Evolutionary conservation across 441 rosid species (phyloP).

Genomic region (Gossypium trilobum): DNA sequence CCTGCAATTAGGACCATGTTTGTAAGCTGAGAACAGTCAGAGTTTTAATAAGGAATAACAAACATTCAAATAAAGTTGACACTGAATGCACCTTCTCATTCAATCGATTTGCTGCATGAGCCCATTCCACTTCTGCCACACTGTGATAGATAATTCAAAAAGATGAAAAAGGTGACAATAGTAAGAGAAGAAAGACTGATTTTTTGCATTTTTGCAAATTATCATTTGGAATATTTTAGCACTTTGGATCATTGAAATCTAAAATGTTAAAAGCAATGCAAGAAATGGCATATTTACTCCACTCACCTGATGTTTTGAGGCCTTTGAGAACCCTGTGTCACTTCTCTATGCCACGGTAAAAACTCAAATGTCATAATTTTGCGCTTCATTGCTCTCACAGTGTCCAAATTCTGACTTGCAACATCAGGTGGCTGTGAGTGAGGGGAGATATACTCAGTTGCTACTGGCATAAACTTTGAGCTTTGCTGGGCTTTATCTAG

Average conservation of each 20-base stretch:
- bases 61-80: not conserved
- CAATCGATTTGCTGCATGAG: slow-evolving; percentile 47
- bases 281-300: not conserved
- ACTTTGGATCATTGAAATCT: not conserved
- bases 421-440: slow-evolving; percentile 30
- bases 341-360: slow-evolving; percentile 67
- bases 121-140: slow-evolving; percentile 65
- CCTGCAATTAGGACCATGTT: slow-evolving; percentile 34
- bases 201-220: not conserved
- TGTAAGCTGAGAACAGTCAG: slow-evolving; percentile 11
- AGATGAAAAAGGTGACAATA: not conserved
- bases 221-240: not conserved
- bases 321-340: slow-evolving; percentile 32
- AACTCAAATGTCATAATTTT: slow-evolving; percentile 45
- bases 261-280: not conserved
- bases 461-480: slow-evolving; percentile 25
- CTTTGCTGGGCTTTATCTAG: slow-evolving; percentile 24
- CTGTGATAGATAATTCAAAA: slow-evolving; percentile 32
- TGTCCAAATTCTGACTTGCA: slow-evolving; percentile 26
- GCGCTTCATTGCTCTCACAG: slow-evolving; percentile 51
- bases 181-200: not conserved
- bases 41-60: not conserved
- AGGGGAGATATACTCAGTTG: slow-evolving; percentile 32
- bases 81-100: slow-evolving; percentile 57
- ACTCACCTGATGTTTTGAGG: slow-evolving; percentile 56